Percentiles rank a stretch among this genome's conserved stretches.
These are phyloP conservation scores for Termitomyces titanicus DNA, from an alignment of 768 basidiomycete species.

Conservation along the genomic window DNA sequence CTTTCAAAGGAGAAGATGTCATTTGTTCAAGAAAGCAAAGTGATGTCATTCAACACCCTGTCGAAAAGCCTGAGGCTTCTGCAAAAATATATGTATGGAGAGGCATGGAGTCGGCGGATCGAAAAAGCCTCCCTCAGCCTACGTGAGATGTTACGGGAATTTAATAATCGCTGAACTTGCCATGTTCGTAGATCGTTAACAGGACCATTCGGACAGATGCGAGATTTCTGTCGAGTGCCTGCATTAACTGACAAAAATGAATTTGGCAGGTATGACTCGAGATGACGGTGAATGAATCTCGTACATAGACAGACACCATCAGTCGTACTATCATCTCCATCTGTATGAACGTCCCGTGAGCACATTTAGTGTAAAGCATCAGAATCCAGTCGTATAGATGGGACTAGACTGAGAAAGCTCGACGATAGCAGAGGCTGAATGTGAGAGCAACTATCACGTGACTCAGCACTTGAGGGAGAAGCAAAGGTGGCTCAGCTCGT, in stretches of 20 bases:
- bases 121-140: neutral
- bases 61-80: neutral
- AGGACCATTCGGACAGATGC: neutral
- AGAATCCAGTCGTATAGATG: neutral
- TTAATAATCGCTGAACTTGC: neutral
- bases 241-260: neutral
- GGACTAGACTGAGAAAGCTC: neutral
- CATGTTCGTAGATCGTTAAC: neutral
- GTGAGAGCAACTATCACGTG: slow-evolving; percentile 1
- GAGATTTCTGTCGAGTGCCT: neutral
- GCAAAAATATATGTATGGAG: neutral
- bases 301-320: neutral
- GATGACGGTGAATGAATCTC: neutral
- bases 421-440: neutral
- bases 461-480: neutral
- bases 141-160: neutral
- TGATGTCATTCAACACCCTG: neutral
- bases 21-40: too few relatives aligned
- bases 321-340: too few relatives aligned
- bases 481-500: neutral
- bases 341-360: too few relatives aligned
- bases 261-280: slow-evolving; percentile 1
- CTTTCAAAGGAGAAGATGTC: neutral
- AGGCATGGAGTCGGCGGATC: neutral
- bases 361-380: neutral